Percentiles rank a stretch among this genome's conserved stretches.
Conservation (phyloP, 768 basidiomycete species). For the Xanthoconium stramineum region DNA sequence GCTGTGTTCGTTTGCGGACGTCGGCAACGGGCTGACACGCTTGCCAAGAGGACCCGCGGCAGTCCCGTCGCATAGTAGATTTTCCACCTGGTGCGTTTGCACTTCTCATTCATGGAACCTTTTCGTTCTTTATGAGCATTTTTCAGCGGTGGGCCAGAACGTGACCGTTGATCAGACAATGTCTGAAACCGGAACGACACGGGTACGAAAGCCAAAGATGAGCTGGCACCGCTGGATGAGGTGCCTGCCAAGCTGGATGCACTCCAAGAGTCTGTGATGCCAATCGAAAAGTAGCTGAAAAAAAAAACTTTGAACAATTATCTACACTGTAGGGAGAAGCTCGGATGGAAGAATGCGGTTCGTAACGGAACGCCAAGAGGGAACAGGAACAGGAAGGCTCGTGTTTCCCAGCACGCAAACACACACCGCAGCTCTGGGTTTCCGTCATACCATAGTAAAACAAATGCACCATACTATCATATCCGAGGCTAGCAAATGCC, state of each 20-base stretch:
- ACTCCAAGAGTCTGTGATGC: slow-evolving; percentile 60
- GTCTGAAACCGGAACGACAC: slow-evolving; percentile 94
- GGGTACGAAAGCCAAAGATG: slow-evolving; percentile 76
- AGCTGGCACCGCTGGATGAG: slow-evolving; percentile 70
- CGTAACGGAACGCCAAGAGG: neutral
- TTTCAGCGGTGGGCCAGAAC: slow-evolving; percentile 91
- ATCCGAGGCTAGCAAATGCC: neutral
- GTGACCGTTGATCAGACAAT: slow-evolving; percentile 84
- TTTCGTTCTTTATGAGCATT: neutral
- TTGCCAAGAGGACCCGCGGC: too few species aligned
- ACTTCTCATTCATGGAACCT: neutral
- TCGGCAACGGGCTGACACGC: too few species aligned
- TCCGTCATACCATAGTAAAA: neutral
- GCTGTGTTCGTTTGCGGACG: too few species aligned
- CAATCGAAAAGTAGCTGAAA: too few species aligned
- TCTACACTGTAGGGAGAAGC: neutral
- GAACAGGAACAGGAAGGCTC: too few species aligned
- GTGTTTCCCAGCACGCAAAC: too few species aligned
- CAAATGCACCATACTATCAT: too few species aligned
- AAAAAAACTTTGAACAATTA: too few species aligned
- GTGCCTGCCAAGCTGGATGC: slow-evolving; percentile 65
- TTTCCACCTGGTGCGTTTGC: too few species aligned
- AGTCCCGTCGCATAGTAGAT: too few species aligned
- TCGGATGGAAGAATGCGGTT: neutral
- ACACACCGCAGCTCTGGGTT: neutral